A percentile compares a stretch with the other conserved stretches of the same genome.
These are phyloP conservation scores for Wickerhamiella musiphila DNA, from an alignment of 805 yeast genomes.

Conservation along the genomic window DNA sequence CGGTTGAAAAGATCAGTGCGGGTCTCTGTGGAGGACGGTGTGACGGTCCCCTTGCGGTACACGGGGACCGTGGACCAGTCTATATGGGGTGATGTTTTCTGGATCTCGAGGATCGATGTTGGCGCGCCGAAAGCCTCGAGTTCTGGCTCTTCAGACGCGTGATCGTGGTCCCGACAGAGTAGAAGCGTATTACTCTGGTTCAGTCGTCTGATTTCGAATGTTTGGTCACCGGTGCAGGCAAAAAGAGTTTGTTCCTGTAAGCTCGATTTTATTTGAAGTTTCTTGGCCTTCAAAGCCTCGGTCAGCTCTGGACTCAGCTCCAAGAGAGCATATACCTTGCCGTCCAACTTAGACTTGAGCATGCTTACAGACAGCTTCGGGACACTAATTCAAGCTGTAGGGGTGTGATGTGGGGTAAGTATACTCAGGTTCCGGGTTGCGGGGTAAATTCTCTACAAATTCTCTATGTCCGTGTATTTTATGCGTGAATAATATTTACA, in stretches of 20 bases:
- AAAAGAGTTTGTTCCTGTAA: conserved; percentile 3
- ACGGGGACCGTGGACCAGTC: conserved; percentile 14
- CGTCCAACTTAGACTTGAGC: too few species aligned
- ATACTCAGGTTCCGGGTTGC: too few species aligned
- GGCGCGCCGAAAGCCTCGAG: conserved; percentile 15
- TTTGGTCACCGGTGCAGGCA: conserved; percentile 10
- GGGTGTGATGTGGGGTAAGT: too few species aligned
- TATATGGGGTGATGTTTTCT: conserved; percentile 6
- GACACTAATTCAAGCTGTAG: too few species aligned
- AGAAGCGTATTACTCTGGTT: conserved; percentile 80
- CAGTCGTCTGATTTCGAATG: conserved; percentile 9
- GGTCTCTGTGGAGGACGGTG: not conserved
- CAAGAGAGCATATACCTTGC: conserved; percentile 12
- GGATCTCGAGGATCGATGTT: conserved; percentile 14
- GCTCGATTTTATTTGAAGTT: conserved; percentile 6
- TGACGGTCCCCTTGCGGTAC: conserved; percentile 7
- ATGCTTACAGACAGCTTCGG: too few species aligned
- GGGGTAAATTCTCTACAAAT: too few species aligned
- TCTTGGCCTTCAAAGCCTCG: conserved; percentile 11
- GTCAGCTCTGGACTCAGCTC: conserved; percentile 17
- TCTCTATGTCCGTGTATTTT: too few species aligned
- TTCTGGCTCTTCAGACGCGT: too few species aligned
- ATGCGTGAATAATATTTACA: too few species aligned
- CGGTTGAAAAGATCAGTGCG: conserved; percentile 1
- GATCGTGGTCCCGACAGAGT: conserved; percentile 23